These are phyloP conservation scores for Thraustochytrium striatum DNA, from an alignment of 352 stramenopile genomes.

Conservation along the genomic window DNA sequence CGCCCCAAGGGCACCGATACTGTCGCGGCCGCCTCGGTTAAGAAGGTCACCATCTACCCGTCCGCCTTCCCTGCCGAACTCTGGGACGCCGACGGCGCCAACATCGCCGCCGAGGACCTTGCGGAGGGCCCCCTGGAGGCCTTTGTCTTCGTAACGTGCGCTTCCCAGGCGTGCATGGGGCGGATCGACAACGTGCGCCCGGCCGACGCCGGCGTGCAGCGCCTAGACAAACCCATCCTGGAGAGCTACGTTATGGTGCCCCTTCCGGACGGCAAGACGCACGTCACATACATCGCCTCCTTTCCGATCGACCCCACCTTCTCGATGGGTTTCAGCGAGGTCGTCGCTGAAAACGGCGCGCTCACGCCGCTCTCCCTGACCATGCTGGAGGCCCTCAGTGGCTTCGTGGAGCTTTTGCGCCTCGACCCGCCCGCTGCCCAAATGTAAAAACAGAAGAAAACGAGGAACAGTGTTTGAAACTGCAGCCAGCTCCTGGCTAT, in stretches of 20 bases:
- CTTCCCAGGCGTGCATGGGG: not conserved
- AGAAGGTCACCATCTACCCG: conserved; percentile 4
- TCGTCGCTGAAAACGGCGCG: no score
- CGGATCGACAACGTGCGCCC: not conserved
- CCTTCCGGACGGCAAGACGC: not conserved
- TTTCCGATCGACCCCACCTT: no score
- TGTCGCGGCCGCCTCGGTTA: not conserved
- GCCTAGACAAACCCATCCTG: not conserved
- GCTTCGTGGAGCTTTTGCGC: no score
- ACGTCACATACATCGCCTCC: conserved; percentile 1
- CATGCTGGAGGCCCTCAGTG: no score
- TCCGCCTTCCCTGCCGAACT: not conserved
- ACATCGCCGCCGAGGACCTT: not conserved
- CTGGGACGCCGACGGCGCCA: not conserved
- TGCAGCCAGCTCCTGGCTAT: no score
- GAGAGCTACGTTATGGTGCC: conserved; percentile 16
- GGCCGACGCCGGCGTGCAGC: not conserved
- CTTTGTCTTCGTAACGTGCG: not conserved
- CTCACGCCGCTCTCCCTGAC: no score
- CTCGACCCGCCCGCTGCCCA: no score
- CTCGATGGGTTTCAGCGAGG: no score
- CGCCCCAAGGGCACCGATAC: not conserved
- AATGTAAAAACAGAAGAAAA: no score
- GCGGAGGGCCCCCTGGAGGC: not conserved
- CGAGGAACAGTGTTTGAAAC: no score